Conservation (phyloP, 2,329 filamentous ascomycete genomes). For the Alternaria dauci region DNA sequence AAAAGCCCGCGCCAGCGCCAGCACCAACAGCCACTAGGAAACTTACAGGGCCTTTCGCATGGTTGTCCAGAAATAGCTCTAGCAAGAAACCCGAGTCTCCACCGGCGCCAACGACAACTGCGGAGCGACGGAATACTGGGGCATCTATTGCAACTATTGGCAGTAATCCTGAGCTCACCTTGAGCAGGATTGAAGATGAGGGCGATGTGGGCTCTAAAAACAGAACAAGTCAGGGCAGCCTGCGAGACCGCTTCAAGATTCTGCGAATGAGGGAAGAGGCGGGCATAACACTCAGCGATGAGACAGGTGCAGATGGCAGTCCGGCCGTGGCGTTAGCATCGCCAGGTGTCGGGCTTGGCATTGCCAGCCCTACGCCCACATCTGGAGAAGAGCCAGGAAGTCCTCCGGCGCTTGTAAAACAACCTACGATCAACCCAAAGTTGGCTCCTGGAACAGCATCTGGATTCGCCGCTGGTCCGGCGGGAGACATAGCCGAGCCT, state of each 20-base stretch:
- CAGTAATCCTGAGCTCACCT: slow-evolving; percentile 82
- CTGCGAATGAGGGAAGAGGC: slow-evolving; percentile 57
- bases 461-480: slow-evolving; percentile 78
- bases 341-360: slow-evolving; percentile 54
- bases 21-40: slow-evolving; percentile 64
- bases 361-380: slow-evolving; percentile 59
- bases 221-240: slow-evolving; percentile 51
- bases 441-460: slow-evolving; percentile 86
- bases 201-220: slow-evolving; percentile 39
- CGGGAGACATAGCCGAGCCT: slow-evolving; percentile 71
- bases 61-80: slow-evolving; percentile 58
- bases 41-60: slow-evolving; percentile 69
- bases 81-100: slow-evolving; percentile 66
- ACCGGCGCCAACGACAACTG: slow-evolving; percentile 61
- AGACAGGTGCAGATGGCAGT: slow-evolving; percentile 56
- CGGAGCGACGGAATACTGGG: slow-evolving; percentile 73
- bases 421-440: slow-evolving; percentile 71
- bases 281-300: slow-evolving; percentile 50
- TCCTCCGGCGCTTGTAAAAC: slow-evolving; percentile 56
- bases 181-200: slow-evolving; percentile 76
- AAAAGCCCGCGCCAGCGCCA: slow-evolving; percentile 41
- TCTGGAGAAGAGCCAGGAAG: slow-evolving; percentile 53
- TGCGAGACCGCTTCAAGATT: slow-evolving; percentile 58
- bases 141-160: slow-evolving; percentile 80
- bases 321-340: slow-evolving; percentile 54